Base-by-base conservation (phyloP, 257 asterid genomes). In the Nicotiana knightiana region DNA sequence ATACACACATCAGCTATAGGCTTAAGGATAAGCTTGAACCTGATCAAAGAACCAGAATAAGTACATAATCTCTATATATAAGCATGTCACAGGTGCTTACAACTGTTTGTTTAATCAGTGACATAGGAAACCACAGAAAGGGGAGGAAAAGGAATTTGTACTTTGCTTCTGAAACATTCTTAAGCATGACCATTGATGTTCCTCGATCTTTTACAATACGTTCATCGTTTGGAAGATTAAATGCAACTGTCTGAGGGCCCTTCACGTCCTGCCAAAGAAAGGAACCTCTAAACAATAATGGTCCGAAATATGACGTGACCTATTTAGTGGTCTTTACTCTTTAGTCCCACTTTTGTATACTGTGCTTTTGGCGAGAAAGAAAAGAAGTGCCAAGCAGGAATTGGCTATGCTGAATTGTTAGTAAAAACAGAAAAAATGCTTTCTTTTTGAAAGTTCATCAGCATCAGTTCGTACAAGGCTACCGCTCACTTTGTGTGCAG, bases 231-330 rank as follows among this genome's bases (percentile, higher is more conserved):
- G 99, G 99, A 86, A 96, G 99, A 87, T 96, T 96, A 90, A 93
- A 96, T 46, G 99, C 99, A 79, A 90, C 97, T 83, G 99, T 94
- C 87, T 96, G 99, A 83, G 99, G 99, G 79, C 98, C 99, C 88
- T 94, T 93, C 77, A 96, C 97, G 48, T 96, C 98, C 99, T 94
- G 91, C 65, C 84, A 88, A 54, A 65, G 51, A 80, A 80, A 24
- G n/a, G 83, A 79, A 55, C 12, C 30, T n/a, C 62, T 24, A 64
- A 13, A 28, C 39, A 64, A 12, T 64, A 64, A 61, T 61, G 12
- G 16, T 8, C 66, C 10, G 10, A 39, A 13, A 71, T 61, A 39
- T 46, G 37, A 24, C 24, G 58, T 39, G 58, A 24, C 57, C 33
- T 10, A 39, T 5, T n/a, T n/a, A 70, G 53, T 68, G 77, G n/a